These are phyloP conservation scores for Ophiognomonia clavigignenti-juglandacearum DNA, from an alignment of 2,329 filamentous ascomycete species.

Conservation along the genomic window DNA sequence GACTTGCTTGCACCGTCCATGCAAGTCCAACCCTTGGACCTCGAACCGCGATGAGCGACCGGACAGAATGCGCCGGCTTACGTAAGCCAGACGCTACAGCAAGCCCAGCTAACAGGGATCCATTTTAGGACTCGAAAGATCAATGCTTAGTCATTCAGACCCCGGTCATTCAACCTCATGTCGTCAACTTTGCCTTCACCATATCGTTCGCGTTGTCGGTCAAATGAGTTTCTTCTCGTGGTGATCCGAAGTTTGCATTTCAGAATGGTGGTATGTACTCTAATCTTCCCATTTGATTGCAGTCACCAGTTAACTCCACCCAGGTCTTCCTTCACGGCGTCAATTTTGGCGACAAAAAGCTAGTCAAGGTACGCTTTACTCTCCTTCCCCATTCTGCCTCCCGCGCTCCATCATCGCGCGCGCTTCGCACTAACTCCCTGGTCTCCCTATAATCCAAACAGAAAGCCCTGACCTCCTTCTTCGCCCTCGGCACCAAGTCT, in stretches of 20 bases:
- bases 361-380: constrained; percentile 65
- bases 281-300: neutral
- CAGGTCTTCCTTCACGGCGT: constrained; percentile 82
- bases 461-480: constrained; percentile 80
- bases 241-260: constrained; percentile 3
- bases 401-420: constrained; percentile 12
- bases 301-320: neutral
- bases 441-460: too few species aligned
- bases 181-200: neutral
- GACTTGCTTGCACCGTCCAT: too few species aligned
- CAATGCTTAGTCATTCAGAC: too few species aligned
- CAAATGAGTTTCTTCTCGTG: constrained; percentile 3
- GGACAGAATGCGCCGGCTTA: too few species aligned
- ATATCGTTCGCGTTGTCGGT: neutral
- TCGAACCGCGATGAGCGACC: too few species aligned
- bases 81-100: too few species aligned
- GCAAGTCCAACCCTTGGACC: too few species aligned
- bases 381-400: constrained; percentile 9
- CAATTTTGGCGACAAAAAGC: constrained; percentile 77
- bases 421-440: constrained; percentile 2
- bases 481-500: constrained; percentile 69
- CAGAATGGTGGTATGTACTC: constrained; percentile 6
- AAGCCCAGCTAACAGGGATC: too few species aligned
- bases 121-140: too few species aligned
- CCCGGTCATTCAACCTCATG: constrained; percentile 1